Percentiles rank a stretch among this genome's conserved stretches.
Evolutionary conservation across 2,329 filamentous ascomycete species (phyloP).

Genomic region (Akanthomyces dipterigenus): DNA sequence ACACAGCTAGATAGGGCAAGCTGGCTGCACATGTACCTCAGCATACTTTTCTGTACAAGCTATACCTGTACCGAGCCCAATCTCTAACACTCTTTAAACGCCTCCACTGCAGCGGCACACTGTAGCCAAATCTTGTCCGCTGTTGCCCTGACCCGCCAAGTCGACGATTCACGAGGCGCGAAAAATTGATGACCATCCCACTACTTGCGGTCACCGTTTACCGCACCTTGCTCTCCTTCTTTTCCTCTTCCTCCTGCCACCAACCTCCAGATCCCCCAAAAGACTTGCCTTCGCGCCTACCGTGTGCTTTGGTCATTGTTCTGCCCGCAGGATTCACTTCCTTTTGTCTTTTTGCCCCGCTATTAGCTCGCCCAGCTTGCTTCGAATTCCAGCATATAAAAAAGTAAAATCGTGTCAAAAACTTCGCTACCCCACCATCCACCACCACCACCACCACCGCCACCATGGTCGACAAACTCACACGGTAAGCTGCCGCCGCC

Average conservation of each 20-base stretch:
- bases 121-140: neutral
- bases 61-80: neutral
- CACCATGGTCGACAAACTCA: constrained; percentile 85
- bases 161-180: constrained; percentile 32
- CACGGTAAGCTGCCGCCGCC: constrained; percentile 57
- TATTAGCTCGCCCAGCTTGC: neutral
- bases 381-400: constrained; percentile 1
- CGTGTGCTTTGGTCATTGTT: constrained; percentile 15
- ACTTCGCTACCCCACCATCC: constrained; percentile 15
- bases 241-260: constrained; percentile 4
- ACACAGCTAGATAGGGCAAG: neutral
- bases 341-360: neutral
- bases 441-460: neutral
- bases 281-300: constrained; percentile 17
- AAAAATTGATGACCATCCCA: constrained; percentile 35
- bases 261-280: constrained; percentile 9
- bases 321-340: constrained; percentile 5
- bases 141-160: constrained; percentile 25
- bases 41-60: neutral
- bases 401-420: constrained; percentile 14
- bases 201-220: constrained; percentile 15
- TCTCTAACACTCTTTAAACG: neutral
- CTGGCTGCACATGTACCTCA: neutral
- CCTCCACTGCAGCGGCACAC: neutral
- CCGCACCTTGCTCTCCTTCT: constrained; percentile 15